These are phyloP conservation scores for Prinsepia uniflora DNA, from an alignment of 306 rosid genomes.

Conservation along the genomic window DNA sequence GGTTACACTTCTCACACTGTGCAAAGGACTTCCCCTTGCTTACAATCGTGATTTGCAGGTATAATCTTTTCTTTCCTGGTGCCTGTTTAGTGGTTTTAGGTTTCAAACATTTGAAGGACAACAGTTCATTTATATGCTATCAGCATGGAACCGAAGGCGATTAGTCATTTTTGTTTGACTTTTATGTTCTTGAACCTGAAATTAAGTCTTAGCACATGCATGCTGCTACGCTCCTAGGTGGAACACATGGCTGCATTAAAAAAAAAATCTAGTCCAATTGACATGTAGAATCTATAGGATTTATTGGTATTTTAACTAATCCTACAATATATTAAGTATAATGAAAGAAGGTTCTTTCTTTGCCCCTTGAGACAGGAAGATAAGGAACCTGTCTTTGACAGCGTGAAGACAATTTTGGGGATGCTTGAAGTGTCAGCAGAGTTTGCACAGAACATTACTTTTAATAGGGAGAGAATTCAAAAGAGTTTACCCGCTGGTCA, in stretches of 20 bases:
- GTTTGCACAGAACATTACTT: conserved; percentile 78
- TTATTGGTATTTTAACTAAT: conserved; percentile 10
- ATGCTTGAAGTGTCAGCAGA: conserved; percentile 98
- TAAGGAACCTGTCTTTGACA: conserved; percentile 93
- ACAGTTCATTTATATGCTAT: neutral
- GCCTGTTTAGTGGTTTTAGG: neutral
- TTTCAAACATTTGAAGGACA: neutral
- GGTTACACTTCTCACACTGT: conserved; percentile 79
- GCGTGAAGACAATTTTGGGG: conserved; percentile 84
- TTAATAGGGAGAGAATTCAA: conserved; percentile 69
- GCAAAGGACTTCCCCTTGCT: conserved; percentile 98
- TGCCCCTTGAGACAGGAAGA: conserved; percentile 63
- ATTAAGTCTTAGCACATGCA: neutral
- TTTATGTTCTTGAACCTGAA: conserved; percentile 8
- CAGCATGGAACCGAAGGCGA: too few relatives aligned
- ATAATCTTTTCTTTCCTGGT: conserved; percentile 6
- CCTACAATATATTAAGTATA: neutral
- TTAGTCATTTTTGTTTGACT: neutral
- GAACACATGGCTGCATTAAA: neutral
- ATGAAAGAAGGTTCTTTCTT: conserved; percentile 9
- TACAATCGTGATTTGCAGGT: conserved; percentile 99
- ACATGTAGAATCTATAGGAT: neutral
- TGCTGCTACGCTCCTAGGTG: neutral
- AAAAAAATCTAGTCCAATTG: neutral
- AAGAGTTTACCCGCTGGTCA: conserved; percentile 88